Evolutionary conservation across 2,329 filamentous ascomycete species (phyloP).

Genomic region (Ceratocystis eucalypticola): DNA sequence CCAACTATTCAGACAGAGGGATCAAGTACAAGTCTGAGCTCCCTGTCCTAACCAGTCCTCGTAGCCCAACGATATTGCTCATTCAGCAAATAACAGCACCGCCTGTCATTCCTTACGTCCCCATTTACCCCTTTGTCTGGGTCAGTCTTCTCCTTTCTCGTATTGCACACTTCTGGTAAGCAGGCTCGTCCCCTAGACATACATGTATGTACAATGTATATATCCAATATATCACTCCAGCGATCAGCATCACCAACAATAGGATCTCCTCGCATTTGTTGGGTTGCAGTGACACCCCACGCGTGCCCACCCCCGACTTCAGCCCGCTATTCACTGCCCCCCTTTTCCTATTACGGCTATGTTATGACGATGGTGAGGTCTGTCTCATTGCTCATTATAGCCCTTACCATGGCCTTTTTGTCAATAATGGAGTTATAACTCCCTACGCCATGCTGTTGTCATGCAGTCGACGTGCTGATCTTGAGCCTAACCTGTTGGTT

Average conservation of each 20-base stretch:
- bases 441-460: neutral
- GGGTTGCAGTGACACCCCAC: neutral
- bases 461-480: neutral
- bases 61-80: neutral
- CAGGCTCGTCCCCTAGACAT: neutral
- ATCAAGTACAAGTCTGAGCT: neutral
- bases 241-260: neutral
- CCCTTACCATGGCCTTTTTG: neutral
- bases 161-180: neutral
- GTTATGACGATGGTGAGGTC: neutral
- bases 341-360: neutral
- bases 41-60: neutral
- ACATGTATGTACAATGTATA: neutral
- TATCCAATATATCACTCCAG: neutral
- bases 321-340: neutral
- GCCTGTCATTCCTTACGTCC: neutral
- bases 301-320: neutral
- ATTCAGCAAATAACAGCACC: neutral
- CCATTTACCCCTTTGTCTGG: neutral
- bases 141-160: neutral
- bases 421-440: neutral
- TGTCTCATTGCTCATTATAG: neutral
- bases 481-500: neutral
- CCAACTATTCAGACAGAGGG: neutral
- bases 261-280: neutral